Evolutionary conservation across 83 land plant genomes (phyloP), one percentile per base, ranked within the genome.

Genomic region (Thuja plicata): DNA sequence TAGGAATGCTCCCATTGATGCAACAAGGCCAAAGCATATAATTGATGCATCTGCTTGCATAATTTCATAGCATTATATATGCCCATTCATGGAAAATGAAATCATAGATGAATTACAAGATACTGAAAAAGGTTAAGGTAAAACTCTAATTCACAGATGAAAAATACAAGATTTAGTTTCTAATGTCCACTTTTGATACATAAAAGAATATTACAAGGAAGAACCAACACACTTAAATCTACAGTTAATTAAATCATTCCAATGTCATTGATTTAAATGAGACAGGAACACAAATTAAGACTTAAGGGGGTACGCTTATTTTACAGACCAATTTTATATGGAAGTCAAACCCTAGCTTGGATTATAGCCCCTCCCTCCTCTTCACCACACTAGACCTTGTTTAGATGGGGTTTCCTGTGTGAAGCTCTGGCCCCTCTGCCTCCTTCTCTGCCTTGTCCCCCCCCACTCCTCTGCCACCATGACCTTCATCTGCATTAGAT

Each of bases 41-140:
- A 99, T 97, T 24, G 99, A 98, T 3, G 97, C 94, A 89, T 98
- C 99, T 57, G 99, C 86, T 94, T 97, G 89, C 99, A 97, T 78
- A 97, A 89, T 89, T 98, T 98, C 98, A 98, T 98, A 24, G 96
- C 98, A 90, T 98, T 98, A 92, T 98, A 98, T 50, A 98, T 98
- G 85, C 98, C 99, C 99, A 98, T 96, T 21, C 99, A 98, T 97
- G 83, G 87, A 92, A 48, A 45, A 46, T 30, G 45, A 79, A 48
- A 48, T 24, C 5, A 8, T 27, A 45, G 48, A 41, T 24, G 48
- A 43, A 43, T 43, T 5, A 77, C 55, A 46, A 82, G 62, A 48
- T 50, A 11, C 71, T 38, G 34, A 86, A 70, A 27, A 32, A 10
- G 46, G 85, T 4, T 43, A 11, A 82, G 15, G 24, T 32, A 40